These are phyloP conservation scores for Symbiotaphrina buchneri DNA, from an alignment of 495 filamentous ascomycete species.

Conservation along the genomic window DNA sequence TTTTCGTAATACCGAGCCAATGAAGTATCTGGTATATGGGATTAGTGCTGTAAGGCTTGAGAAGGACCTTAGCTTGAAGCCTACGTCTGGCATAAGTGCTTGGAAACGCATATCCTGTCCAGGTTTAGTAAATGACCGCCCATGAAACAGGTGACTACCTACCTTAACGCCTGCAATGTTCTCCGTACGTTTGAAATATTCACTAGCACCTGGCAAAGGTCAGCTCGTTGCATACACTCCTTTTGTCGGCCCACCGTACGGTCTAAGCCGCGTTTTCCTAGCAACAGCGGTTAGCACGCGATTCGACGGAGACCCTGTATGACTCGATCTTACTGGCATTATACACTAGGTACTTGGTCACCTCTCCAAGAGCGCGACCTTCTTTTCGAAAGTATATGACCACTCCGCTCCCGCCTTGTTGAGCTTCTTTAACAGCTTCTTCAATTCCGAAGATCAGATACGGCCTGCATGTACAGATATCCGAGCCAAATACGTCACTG, in stretches of 20 bases:
- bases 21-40: slow-evolving; percentile 45
- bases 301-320: slow-evolving; percentile 1
- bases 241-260: slow-evolving; percentile 3
- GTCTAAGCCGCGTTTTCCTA: slow-evolving; percentile 11
- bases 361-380: slow-evolving; percentile 85
- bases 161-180: slow-evolving; percentile 86
- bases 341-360: slow-evolving; percentile 93
- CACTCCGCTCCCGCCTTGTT: slow-evolving; percentile 82
- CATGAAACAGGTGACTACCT: slow-evolving; percentile 1
- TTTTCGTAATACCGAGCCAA: slow-evolving; percentile 97
- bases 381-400: slow-evolving; percentile 99
- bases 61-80: slow-evolving; percentile 5
- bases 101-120: slow-evolving; percentile 81
- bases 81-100: slow-evolving; percentile 82
- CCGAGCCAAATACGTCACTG: slow-evolving; percentile 92
- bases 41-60: slow-evolving; percentile 8
- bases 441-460: slow-evolving; percentile 94
- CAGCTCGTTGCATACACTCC: not conserved
- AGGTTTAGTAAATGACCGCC: slow-evolving; percentile 5
- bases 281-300: not conserved
- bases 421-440: slow-evolving; percentile 90
- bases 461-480: slow-evolving; percentile 94
- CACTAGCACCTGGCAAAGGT: slow-evolving; percentile 36
- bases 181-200: slow-evolving; percentile 94
- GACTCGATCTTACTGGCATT: slow-evolving; percentile 71